A percentile compares a stretch with the other conserved stretches of the same genome.
Evolutionary conservation across 208 protist genomes (phyloP).

Genomic region (Trypanosoma conorhini): DNA sequence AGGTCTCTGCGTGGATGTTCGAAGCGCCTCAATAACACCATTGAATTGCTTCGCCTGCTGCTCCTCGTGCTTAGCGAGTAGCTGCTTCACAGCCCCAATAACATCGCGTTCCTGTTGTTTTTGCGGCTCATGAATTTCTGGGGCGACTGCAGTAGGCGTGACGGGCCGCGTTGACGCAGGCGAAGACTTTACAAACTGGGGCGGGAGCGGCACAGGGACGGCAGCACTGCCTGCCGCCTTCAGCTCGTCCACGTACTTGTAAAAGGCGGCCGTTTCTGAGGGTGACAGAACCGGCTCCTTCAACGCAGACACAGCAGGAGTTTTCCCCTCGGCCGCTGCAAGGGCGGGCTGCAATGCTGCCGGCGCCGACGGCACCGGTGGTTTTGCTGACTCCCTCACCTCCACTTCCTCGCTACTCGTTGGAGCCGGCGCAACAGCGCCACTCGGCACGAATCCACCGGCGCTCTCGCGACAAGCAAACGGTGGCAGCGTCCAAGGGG

Average conservation of each 20-base stretch:
- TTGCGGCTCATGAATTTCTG: background rate
- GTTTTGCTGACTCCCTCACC: constrained; percentile 17
- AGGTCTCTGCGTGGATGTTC: constrained; percentile 12
- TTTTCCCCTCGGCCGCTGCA: background rate
- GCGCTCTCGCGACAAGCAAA: constrained; percentile 2
- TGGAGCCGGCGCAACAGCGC: background rate
- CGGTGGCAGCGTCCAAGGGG: background rate
- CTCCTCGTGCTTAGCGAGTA: constrained; percentile 43
- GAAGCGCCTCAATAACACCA: constrained; percentile 37
- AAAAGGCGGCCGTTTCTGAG: constrained; percentile 49
- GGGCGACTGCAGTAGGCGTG: background rate
- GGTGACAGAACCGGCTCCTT: constrained; percentile 38
- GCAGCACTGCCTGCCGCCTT: constrained; percentile 14
- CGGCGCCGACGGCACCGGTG: constrained; percentile 29
- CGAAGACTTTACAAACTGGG: background rate
- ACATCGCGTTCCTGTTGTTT: constrained; percentile 53
- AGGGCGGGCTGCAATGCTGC: background rate
- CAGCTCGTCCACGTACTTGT: constrained; percentile 66
- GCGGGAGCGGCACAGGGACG: constrained; percentile 3
- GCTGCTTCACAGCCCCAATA: constrained; percentile 41
- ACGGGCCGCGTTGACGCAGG: background rate
- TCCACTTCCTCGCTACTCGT: constrained; percentile 3
- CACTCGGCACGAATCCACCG: background rate
- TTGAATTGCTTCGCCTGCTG: constrained; percentile 55
- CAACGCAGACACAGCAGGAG: constrained; percentile 7